Conservation (phyloP, 2,329 filamentous ascomycete species). For the Neoscytalidium dimidiatum region DNA sequence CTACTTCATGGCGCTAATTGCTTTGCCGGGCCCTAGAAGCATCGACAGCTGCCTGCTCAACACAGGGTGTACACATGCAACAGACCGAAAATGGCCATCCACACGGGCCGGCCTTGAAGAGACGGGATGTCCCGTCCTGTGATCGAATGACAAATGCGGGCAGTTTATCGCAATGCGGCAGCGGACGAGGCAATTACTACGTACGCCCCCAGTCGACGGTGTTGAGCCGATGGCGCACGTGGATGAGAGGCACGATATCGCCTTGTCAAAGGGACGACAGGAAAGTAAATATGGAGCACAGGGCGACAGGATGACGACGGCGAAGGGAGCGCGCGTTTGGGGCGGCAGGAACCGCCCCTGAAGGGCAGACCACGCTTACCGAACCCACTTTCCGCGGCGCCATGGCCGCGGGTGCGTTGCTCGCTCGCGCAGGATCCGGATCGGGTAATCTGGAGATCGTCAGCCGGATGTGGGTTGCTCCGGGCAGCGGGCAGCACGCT, state of each 20-base stretch:
- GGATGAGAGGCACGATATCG: not conserved
- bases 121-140: not conserved
- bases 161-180: not conserved
- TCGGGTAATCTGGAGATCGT: too few species aligned
- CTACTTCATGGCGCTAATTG: not conserved
- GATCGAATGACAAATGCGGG: not conserved
- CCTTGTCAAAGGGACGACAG: not conserved
- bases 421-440: too few species aligned
- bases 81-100: not conserved
- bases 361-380: not conserved
- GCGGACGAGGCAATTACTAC: too few species aligned
- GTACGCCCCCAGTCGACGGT: not conserved
- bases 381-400: not conserved
- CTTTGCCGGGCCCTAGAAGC: not conserved
- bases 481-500: too few species aligned
- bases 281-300: not conserved
- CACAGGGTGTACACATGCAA: not conserved
- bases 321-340: not conserved
- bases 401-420: too few species aligned
- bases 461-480: too few species aligned
- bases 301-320: not conserved
- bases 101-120: not conserved
- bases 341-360: not conserved
- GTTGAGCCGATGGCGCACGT: not conserved
- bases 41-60: too few species aligned